Base-by-base conservation (phyloP, 2,329 filamentous ascomycete genomes). In the Fusarium marasasianum region DNA sequence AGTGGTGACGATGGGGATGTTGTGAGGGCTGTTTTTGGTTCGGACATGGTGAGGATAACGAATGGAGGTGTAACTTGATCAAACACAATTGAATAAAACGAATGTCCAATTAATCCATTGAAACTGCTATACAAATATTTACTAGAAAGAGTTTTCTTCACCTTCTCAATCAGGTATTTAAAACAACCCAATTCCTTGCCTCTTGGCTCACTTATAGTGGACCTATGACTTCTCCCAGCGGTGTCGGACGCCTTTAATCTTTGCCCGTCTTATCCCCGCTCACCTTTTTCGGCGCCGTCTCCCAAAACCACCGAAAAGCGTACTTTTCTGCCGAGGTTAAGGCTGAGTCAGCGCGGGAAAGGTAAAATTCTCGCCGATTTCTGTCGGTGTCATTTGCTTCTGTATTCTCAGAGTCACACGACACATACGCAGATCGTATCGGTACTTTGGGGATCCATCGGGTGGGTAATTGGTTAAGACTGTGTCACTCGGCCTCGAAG, bases 291-390 rank as follows among this genome's bases (percentile, higher is more conserved):
- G 71, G 75, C 50, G n/a, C 24, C 10, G 7, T 11, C 6, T 15
- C 8, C 38, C 2, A 7, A 63, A 60, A 61, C 43, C 15, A 63
- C 75, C 75, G 75, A 73, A 33, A 53, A 26, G 41, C 15, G n/a
- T 33, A 33, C 14, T 53, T 47, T 31, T 56, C 53, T 53, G 43
- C 75, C 75, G 69, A 76, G 35, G 41, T 54, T 44, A 58, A 1
- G 3, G 73, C 66, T 77, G 72, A 77, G 62, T 77, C 72, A 77
- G 66, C 69, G 58, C 75, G 71, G 76, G 11, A 69, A 47, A 35
- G 26, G 6, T 7, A 60, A 51, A n/a, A 29, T 45, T 66, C 44
- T 51, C 29, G 55, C 72, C 72, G 72, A 45, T 44, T 7, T 45
- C 0, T 1, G 18, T 74, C 72, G 72, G 72, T 68, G 33, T 72